These are phyloP conservation scores for Mycena galopus DNA, from an alignment of 768 basidiomycete species.

Conservation along the genomic window DNA sequence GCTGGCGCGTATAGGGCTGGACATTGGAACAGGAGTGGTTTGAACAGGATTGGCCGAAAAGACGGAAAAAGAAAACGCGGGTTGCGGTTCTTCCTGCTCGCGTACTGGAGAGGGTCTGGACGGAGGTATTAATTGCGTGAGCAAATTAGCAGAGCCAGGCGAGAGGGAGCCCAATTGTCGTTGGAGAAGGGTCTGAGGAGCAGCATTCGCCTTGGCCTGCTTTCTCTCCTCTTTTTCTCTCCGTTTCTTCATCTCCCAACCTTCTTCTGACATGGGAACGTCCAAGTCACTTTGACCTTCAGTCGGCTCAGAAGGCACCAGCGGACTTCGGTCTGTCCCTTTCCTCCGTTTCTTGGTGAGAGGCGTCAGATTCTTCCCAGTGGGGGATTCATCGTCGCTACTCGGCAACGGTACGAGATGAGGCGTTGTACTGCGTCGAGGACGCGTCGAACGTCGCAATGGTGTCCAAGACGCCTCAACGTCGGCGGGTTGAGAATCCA, in stretches of 20 bases:
- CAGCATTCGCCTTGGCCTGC: constrained; percentile 38
- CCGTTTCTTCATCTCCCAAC: constrained; percentile 20
- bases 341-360: constrained; percentile 20
- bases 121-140: constrained; percentile 53
- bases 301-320: constrained; percentile 2
- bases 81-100: constrained; percentile 30
- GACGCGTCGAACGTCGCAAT: constrained; percentile 55
- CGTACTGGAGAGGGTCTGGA: constrained; percentile 35
- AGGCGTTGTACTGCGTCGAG: constrained; percentile 51
- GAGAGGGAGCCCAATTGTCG: constrained; percentile 70
- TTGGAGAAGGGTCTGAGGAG: constrained; percentile 36
- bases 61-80: constrained; percentile 28
- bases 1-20: constrained; percentile 32
- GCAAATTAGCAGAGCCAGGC: constrained; percentile 64
- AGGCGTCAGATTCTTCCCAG: constrained; percentile 12
- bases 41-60: constrained; percentile 19
- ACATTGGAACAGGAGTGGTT: constrained; percentile 22
- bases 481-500: not conserved
- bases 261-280: constrained; percentile 9
- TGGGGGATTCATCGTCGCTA: constrained; percentile 28
- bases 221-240: constrained; percentile 31
- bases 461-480: constrained; percentile 42
- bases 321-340: constrained; percentile 23
- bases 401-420: constrained; percentile 35
- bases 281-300: constrained; percentile 1